Percentiles rank a stretch among this genome's conserved stretches.
Evolutionary conservation across 2,329 filamentous ascomycete species (phyloP).

Genomic region (Madurella fahalii): DNA sequence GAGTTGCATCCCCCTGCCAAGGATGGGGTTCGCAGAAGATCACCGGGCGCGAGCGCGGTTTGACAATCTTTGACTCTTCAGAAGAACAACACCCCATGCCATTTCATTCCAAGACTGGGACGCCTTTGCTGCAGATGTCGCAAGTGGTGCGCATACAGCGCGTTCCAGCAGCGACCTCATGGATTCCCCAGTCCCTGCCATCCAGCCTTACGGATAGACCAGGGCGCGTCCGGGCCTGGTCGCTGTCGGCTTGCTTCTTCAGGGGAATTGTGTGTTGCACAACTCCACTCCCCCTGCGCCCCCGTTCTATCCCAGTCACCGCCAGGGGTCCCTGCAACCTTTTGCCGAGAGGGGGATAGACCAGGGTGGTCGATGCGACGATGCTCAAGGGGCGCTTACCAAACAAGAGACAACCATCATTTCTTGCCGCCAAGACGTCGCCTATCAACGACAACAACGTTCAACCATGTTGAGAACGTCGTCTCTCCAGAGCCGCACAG

Average conservation of each 20-base stretch:
- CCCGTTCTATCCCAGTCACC: background rate
- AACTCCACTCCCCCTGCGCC: slow-evolving; percentile 1
- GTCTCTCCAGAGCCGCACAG: background rate
- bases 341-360: slow-evolving; percentile 4
- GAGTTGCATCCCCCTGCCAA: background rate
- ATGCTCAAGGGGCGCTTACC: background rate
- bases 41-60: background rate
- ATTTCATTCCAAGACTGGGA: background rate
- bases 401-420: background rate
- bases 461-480: background rate
- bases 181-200: slow-evolving; percentile 5
- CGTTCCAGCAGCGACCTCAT: background rate
- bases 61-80: no score
- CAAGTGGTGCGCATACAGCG: background rate
- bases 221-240: slow-evolving; percentile 10
- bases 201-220: slow-evolving; percentile 22
- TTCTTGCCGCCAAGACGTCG: background rate
- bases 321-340: background rate
- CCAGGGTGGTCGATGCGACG: background rate
- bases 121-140: background rate
- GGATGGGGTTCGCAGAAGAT: background rate
- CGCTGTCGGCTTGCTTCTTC: slow-evolving; percentile 10
- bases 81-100: background rate
- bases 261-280: slow-evolving; percentile 10
- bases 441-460: background rate